A percentile compares a stretch with the other conserved stretches of the same genome.
Evolutionary conservation across 2,329 filamentous ascomycete species (phyloP).

Genomic region (Cordyceps javanica): DNA sequence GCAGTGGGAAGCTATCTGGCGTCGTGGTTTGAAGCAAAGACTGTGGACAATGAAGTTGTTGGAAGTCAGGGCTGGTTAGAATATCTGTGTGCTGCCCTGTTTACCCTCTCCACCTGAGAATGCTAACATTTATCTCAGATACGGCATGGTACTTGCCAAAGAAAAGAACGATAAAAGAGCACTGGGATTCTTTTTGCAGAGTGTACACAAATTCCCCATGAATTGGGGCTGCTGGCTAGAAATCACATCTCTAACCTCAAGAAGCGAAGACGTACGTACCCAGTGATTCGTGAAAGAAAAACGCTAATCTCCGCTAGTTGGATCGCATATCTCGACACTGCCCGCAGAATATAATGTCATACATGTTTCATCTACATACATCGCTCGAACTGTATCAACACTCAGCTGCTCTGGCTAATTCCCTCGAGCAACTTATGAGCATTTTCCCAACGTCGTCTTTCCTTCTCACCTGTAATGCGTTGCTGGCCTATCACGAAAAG

Average conservation of each 20-base stretch:
- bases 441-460: conserved; percentile 89
- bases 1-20: conserved; percentile 70
- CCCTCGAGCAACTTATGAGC: conserved; percentile 67
- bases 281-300: conserved; percentile 18
- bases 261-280: conserved; percentile 68
- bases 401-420: conserved; percentile 65
- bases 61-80: conserved; percentile 89
- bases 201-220: conserved; percentile 84
- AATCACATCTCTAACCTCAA: conserved; percentile 71
- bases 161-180: conserved; percentile 85
- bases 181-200: conserved; percentile 78
- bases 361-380: conserved; percentile 88
- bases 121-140: conserved; percentile 37
- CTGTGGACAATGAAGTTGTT: conserved; percentile 51
- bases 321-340: conserved; percentile 65
- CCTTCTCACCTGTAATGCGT: conserved; percentile 79
- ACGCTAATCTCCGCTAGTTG: conserved; percentile 42
- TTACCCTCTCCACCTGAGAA: background rate
- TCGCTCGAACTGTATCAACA: conserved; percentile 90
- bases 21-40: conserved; percentile 66
- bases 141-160: conserved; percentile 84
- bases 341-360: conserved; percentile 85
- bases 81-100: conserved; percentile 50
- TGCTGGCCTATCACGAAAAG: conserved; percentile 87
- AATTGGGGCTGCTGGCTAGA: conserved; percentile 98